phyloP scores from a whole-genome alignment of 139 green algal species.

The Chlamydomonas sp. region DNA sequence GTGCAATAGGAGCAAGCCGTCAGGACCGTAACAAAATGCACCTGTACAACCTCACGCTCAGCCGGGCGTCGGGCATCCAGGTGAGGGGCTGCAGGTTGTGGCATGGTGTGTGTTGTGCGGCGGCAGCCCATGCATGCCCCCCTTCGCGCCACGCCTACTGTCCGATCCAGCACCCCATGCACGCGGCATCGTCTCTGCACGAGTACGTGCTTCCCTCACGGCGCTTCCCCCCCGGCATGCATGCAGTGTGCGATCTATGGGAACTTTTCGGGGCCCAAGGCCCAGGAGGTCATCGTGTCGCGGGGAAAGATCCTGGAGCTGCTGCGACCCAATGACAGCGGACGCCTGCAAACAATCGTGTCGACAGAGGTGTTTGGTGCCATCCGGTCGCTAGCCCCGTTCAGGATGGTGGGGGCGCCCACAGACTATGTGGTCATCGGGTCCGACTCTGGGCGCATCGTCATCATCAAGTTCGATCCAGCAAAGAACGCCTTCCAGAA shows the following conservation, averaged over 20 bases:
- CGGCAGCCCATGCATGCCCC: no score
- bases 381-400: conserved; percentile 78
- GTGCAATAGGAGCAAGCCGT: no score
- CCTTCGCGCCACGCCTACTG: no score
- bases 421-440: conserved; percentile 88
- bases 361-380: conserved; percentile 80
- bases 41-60: conserved; percentile 78
- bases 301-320: conserved; percentile 91
- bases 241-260: conserved; percentile 83
- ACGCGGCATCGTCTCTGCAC: background rate
- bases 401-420: conserved; percentile 80
- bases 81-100: no score
- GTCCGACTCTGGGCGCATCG: conserved; percentile 88
- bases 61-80: conserved; percentile 65
- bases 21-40: no score
- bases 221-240: no score
- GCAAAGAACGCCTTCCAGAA: conserved; percentile 82
- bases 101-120: no score
- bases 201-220: no score
- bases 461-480: conserved; percentile 89
- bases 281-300: conserved; percentile 90
- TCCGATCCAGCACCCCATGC: no score
- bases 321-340: conserved; percentile 83
- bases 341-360: conserved; percentile 59
- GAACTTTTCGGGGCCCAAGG: conserved; percentile 91